Conservation (phyloP, 768 basidiomycete genomes). For the Cystobasidium tubakii region DNA sequence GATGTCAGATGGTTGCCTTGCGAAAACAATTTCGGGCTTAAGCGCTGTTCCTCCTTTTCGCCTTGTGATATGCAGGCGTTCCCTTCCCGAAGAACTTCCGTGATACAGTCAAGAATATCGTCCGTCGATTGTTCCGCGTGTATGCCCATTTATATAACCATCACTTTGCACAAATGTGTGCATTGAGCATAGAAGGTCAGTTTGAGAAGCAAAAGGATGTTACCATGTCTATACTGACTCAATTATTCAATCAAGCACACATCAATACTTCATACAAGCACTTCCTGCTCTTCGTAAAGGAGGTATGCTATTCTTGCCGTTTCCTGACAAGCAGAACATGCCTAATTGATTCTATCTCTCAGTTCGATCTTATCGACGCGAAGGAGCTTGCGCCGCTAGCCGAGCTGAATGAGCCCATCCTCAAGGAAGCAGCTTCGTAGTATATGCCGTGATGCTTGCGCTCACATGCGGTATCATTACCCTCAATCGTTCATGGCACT, state of each 20-base stretch:
- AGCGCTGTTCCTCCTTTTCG: no score
- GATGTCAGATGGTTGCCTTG: no score
- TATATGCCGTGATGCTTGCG: no score
- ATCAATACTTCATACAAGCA: constrained; percentile 97
- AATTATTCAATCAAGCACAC: constrained; percentile 60
- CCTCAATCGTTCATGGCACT: no score
- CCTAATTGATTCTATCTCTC: neutral
- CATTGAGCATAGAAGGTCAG: constrained; percentile 91
- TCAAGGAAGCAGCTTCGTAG: constrained; percentile 45
- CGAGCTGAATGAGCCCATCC: constrained; percentile 87
- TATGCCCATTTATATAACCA: constrained; percentile 99
- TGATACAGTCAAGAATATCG: constrained; percentile 82
- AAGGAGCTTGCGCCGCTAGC: constrained; percentile 91
- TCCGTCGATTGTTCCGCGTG: constrained; percentile 86
- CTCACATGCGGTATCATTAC: no score
- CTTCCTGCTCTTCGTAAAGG: constrained; percentile 93
- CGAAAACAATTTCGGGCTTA: no score
- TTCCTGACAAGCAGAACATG: neutral
- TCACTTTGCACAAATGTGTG: constrained; percentile 98
- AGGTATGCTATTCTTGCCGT: constrained; percentile 56
- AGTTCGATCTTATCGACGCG: constrained; percentile 93
- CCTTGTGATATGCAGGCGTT: constrained; percentile 73
- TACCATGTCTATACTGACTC: neutral
- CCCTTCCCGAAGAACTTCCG: constrained; percentile 85
- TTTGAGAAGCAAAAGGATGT: constrained; percentile 4